Evolutionary conservation across 2,329 filamentous ascomycete genomes (phyloP), one percentile per base, ranked within the genome.

Genomic region (Botrytis galanthina): DNA sequence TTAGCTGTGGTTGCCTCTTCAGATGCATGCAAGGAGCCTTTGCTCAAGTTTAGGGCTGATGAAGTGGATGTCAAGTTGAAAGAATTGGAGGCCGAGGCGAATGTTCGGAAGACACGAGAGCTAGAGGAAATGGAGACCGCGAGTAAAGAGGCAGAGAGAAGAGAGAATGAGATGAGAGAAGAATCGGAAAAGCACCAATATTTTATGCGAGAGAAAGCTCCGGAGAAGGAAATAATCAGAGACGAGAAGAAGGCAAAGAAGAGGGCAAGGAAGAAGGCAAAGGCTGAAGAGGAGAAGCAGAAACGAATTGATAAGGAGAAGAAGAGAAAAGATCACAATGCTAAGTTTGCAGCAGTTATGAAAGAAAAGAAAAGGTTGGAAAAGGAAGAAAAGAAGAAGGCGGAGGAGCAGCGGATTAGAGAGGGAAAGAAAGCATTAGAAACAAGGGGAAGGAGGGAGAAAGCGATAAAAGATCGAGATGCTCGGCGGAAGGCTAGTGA

Each of bases 401-500:
- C 18, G 14, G n/a, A 18, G 32, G 51, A 29, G 51, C n/a, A 57
- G 51, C 51, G n/a, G 1, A 8, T 29, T 18, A 1, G 7, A 57
- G n/a, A 57, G 14, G 0, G 7, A 8, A 18, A 29, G 51, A 57
- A 57, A 5, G n/a, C 14, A 18, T 18, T 4, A 18, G 26, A 57
- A 18, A 57, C 1, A 8, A 57, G n/a, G 3, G 9, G 0, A 9
- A 18, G n/a, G 5, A 57, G 51, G 16, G n/a, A 57, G 6, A 9
- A 57, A 4, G n/a, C 51, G 14, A 7, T 6, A 32, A 57, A 14
- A 32, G 8, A 18, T 8, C n/a, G 51, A 57, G 51, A 57, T 32
- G 3, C 8, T 1, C n/a, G 18, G 7, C n/a, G n/a, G 6, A 29
- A 32, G 3, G n/a, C 1, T 1, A 2, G 0, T 18, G n/a, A 57